Evolutionary conservation across 768 basidiomycete species (phyloP).

Genomic region (Collybiopsis confluens): DNA sequence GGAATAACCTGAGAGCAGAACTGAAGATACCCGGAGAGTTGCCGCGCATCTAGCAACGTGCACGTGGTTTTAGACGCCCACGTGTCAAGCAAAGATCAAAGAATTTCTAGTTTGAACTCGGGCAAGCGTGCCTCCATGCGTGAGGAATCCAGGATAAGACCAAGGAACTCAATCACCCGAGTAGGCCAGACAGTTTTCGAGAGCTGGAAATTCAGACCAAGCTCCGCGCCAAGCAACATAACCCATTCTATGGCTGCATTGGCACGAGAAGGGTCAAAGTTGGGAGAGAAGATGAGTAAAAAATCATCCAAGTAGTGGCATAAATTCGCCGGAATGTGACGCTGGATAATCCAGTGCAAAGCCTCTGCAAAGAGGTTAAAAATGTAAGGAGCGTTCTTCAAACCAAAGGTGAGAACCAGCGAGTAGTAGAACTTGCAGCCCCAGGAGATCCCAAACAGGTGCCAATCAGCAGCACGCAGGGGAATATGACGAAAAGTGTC

Average conservation of each 20-base stretch:
- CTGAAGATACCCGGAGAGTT: conserved; percentile 28
- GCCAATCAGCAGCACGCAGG: conserved; percentile 24
- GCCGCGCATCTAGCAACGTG: conserved; percentile 23
- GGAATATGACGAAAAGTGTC: conserved; percentile 34
- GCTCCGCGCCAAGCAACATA: conserved; percentile 18
- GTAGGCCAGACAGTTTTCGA: conserved; percentile 23
- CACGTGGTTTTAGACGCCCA: conserved; percentile 18
- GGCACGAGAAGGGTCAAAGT: neutral
- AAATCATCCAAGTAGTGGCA: conserved; percentile 34
- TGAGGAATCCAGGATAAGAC: conserved; percentile 18
- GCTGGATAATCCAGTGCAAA: conserved; percentile 34
- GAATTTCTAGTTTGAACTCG: conserved; percentile 23
- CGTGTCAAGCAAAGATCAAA: conserved; percentile 16
- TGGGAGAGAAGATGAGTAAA: conserved; percentile 20
- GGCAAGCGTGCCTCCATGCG: conserved; percentile 30
- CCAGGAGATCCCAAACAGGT: conserved; percentile 29
- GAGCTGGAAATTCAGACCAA: conserved; percentile 27
- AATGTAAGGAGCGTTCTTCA: conserved; percentile 31
- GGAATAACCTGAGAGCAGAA: conserved; percentile 33
- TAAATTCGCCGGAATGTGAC: conserved; percentile 25
- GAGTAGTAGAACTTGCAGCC: conserved; percentile 21
- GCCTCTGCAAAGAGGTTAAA: conserved; percentile 37
- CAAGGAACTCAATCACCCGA: conserved; percentile 20
- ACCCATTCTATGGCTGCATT: conserved; percentile 25
- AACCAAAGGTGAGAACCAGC: conserved; percentile 28